Percentiles rank a stretch among this genome's conserved stretches.
These are phyloP conservation scores for Phialophora verrucosa DNA, from an alignment of 2,329 filamentous ascomycete species.

Conservation along the genomic window DNA sequence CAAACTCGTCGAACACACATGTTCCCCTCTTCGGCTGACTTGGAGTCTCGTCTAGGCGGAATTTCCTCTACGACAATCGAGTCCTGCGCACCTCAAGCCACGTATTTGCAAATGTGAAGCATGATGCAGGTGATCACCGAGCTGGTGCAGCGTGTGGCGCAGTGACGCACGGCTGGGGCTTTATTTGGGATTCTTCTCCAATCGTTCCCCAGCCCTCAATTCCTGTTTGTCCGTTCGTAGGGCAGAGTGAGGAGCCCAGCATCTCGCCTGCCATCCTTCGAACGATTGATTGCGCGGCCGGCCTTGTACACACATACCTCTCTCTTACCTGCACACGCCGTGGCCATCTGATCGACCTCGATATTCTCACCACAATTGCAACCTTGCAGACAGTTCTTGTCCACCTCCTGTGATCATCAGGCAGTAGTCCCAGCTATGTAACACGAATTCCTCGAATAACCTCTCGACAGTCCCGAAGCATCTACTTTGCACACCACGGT, in stretches of 20 bases:
- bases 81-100: background rate
- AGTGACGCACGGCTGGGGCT: background rate
- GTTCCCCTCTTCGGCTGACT: background rate
- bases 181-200: background rate
- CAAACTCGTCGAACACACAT: background rate
- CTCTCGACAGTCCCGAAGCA: background rate
- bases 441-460: background rate
- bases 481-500: background rate
- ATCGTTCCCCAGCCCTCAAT: constrained; percentile 4
- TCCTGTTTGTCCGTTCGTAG: constrained; percentile 11
- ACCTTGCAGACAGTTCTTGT: background rate
- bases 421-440: background rate
- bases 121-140: background rate
- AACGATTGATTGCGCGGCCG: constrained; percentile 12
- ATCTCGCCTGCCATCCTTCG: constrained; percentile 9
- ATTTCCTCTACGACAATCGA: no score
- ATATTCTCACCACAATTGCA: background rate
- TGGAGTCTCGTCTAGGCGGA: background rate
- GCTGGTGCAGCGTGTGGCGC: background rate
- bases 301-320: constrained; percentile 1
- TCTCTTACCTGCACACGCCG: background rate
- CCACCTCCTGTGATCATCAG: background rate
- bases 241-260: constrained; percentile 20
- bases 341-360: background rate
- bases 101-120: background rate